Percentiles rank a stretch among this genome's conserved stretches.
Conservation (phyloP, 805 yeast species). For the Wickerhamiella nectarea region DNA sequence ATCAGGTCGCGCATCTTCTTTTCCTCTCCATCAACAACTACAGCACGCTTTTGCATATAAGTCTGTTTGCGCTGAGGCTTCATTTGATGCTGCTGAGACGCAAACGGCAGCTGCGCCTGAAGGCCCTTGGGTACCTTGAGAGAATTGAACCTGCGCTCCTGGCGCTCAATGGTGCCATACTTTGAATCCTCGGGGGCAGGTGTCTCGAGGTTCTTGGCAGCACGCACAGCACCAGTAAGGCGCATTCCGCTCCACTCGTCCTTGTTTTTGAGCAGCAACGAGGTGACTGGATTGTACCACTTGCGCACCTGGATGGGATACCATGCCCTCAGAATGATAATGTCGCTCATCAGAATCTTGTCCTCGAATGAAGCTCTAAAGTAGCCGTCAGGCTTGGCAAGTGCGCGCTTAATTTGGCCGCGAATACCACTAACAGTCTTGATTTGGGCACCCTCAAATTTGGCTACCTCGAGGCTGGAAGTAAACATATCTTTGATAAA, state of each 20-base stretch:
- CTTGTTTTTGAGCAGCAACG: slow-evolving; percentile 64
- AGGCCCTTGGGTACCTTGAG: slow-evolving; percentile 72
- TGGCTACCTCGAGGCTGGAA: slow-evolving; percentile 85
- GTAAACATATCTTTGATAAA: slow-evolving; percentile 94
- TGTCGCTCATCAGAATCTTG: slow-evolving; percentile 71
- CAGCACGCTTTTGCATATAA: slow-evolving; percentile 82
- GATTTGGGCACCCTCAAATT: slow-evolving; percentile 94
- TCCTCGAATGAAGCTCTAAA: slow-evolving; percentile 97
- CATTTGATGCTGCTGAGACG: slow-evolving; percentile 79
- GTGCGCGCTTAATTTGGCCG: slow-evolving; percentile 93
- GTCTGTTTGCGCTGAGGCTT: slow-evolving; percentile 68
- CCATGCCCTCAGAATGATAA: slow-evolving; percentile 87
- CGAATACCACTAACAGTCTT: slow-evolving; percentile 94
- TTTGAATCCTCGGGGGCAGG: slow-evolving; percentile 42
- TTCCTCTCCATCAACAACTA: slow-evolving; percentile 82
- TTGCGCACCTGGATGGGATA: slow-evolving; percentile 82
- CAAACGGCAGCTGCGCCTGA: slow-evolving; percentile 72
- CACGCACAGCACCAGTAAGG: slow-evolving; percentile 85
- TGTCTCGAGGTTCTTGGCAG: slow-evolving; percentile 51
- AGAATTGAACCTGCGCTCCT: slow-evolving; percentile 73
- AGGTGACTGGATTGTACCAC: slow-evolving; percentile 93
- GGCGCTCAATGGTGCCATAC: slow-evolving; percentile 65
- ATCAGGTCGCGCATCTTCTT: slow-evolving; percentile 82
- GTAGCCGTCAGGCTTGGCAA: slow-evolving; percentile 87
- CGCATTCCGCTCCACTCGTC: slow-evolving; percentile 93